Evolutionary conservation across 192 early-diverging fungal species (phyloP).

Genomic region (Fimicolochytrium jonesii): DNA sequence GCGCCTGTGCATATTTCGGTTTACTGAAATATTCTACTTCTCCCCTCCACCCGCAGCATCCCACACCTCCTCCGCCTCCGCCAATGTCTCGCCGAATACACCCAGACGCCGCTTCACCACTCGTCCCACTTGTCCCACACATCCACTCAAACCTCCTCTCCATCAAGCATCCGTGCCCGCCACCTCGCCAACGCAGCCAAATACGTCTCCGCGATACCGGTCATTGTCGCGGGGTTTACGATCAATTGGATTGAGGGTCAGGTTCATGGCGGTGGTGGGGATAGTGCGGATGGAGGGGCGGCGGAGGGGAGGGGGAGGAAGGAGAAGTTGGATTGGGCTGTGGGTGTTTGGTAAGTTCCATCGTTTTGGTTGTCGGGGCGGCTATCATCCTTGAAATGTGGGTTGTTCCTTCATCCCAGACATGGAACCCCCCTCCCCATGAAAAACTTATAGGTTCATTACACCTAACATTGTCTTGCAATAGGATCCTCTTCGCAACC

Average conservation of each 20-base stretch:
- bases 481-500: conserved; percentile 58
- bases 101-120: too few species aligned
- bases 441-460: too few species aligned
- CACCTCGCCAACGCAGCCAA: conserved; percentile 92
- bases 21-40: background rate
- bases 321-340: conserved; percentile 27
- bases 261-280: conserved; percentile 6
- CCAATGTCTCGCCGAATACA: conserved; percentile 75
- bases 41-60: conserved; percentile 41
- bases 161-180: too few species aligned
- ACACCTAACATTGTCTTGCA: too few species aligned
- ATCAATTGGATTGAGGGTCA: conserved; percentile 33
- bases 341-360: conserved; percentile 48
- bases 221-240: conserved; percentile 47
- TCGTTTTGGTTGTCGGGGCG: too few species aligned
- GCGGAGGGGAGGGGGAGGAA: conserved; percentile 7
- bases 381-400: too few species aligned
- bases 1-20: too few species aligned
- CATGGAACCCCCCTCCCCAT: too few species aligned
- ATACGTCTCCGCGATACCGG: conserved; percentile 80
- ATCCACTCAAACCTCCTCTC: conserved; percentile 40
- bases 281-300: background rate
- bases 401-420: too few species aligned
- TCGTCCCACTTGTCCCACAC: too few species aligned
- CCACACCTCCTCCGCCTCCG: conserved; percentile 74